Evolutionary conservation across 2,329 filamentous ascomycete species (phyloP).

Genomic region (Fusarium torulosum): DNA sequence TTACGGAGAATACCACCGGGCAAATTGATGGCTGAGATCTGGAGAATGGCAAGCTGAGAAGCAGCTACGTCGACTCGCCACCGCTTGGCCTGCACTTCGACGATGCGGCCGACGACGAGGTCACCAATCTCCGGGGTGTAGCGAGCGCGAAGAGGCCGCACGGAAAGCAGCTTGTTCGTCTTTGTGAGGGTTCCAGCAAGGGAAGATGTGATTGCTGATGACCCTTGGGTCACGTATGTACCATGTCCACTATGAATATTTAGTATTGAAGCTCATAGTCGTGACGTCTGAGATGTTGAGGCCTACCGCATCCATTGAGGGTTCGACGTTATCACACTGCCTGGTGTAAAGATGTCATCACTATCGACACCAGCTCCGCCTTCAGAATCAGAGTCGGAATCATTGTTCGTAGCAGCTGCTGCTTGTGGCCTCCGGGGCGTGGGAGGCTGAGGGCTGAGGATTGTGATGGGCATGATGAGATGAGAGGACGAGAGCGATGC

Average conservation of each 20-base stretch:
- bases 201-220: constrained; percentile 83
- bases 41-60: constrained; percentile 85
- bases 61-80: constrained; percentile 97
- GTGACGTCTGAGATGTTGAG: constrained; percentile 10
- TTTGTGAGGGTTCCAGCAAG: constrained; percentile 91
- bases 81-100: constrained; percentile 91
- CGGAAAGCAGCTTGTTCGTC: constrained; percentile 96
- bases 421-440: constrained; percentile 42
- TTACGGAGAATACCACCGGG: constrained; percentile 93
- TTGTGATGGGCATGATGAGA: constrained; percentile 62
- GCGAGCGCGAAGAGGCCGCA: constrained; percentile 88
- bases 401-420: constrained; percentile 47
- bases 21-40: constrained; percentile 91
- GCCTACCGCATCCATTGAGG: constrained; percentile 93
- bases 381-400: constrained; percentile 60
- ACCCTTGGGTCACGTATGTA: constrained; percentile 77
- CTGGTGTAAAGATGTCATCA: constrained; percentile 82
- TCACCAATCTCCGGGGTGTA: constrained; percentile 98
- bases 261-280: constrained; percentile 14
- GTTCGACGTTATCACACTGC: constrained; percentile 88
- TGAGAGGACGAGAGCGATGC: constrained; percentile 24
- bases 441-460: constrained; percentile 58
- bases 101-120: constrained; percentile 91
- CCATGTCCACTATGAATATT: constrained; percentile 80
- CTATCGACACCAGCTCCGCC: constrained; percentile 61